Conservation (phyloP, 345 rosid genomes). For the Eucalyptus viminalis region DNA sequence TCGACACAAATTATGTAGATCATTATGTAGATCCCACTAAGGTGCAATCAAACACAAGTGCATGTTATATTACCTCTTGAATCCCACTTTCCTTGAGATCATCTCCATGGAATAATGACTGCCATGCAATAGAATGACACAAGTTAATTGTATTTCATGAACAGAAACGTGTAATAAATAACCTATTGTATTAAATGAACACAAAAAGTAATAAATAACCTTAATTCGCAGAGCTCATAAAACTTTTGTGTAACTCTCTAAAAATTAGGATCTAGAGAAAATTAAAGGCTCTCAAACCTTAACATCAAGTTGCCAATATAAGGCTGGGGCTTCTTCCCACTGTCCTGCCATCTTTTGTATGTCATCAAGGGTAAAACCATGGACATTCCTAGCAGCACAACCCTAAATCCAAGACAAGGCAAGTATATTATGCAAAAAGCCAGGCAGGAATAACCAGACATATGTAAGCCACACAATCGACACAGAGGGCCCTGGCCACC, state of each 20-base stretch:
- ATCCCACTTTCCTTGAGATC: slow-evolving; percentile 72
- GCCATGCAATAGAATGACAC: slow-evolving; percentile 4
- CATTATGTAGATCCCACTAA: neutral
- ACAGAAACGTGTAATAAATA: neutral
- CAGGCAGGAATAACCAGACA: neutral
- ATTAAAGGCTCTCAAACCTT: slow-evolving; percentile 31
- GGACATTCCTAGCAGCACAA: slow-evolving; percentile 93
- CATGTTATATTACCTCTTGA: slow-evolving; percentile 54
- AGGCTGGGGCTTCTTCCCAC: slow-evolving; percentile 83
- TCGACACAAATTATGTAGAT: neutral
- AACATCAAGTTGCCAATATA: slow-evolving; percentile 63
- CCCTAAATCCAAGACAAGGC: slow-evolving; percentile 36
- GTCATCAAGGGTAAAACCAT: slow-evolving; percentile 70
- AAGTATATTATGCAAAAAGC: neutral
- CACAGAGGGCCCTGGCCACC: neutral
- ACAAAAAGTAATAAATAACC: neutral
- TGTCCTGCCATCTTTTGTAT: slow-evolving; percentile 68
- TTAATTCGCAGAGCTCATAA: neutral
- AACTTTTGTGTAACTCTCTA: neutral
- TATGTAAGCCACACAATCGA: neutral
- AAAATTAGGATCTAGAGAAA: neutral
- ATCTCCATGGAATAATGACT: slow-evolving; percentile 77
- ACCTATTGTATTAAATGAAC: neutral
- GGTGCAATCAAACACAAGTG: neutral
- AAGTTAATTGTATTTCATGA: neutral